These are phyloP conservation scores for Pyrenula massariospora DNA, from an alignment of 495 filamentous ascomycete genomes.

Conservation along the genomic window DNA sequence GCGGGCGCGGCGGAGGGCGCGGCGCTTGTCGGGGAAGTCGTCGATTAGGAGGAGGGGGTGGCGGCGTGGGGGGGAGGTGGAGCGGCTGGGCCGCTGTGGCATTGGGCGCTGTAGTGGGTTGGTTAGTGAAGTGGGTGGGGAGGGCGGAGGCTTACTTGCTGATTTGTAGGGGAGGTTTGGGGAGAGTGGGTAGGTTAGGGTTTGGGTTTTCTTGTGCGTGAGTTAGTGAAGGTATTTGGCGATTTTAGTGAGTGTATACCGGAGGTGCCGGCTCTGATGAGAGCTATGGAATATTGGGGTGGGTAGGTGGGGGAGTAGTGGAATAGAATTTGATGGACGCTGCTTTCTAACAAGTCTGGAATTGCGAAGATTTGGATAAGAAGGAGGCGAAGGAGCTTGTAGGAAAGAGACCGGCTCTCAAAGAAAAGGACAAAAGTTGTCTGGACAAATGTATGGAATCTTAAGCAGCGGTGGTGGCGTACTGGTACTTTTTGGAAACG, in stretches of 20 bases:
- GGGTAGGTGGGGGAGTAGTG: not conserved
- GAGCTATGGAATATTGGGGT: not conserved
- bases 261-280: not conserved
- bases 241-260: not conserved
- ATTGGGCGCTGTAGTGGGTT: too few relatives aligned
- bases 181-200: not conserved
- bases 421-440: too few relatives aligned
- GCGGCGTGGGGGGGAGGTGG: not conserved
- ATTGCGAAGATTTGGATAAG: not conserved
- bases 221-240: not conserved
- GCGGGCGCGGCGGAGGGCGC: too few relatives aligned
- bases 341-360: not conserved
- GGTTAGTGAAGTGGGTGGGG: too few relatives aligned
- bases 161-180: not conserved
- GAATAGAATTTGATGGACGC: not conserved
- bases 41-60: not conserved
- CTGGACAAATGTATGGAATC: too few relatives aligned
- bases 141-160: not conserved
- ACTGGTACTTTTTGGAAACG: too few relatives aligned
- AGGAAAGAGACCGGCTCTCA: not conserved
- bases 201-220: not conserved
- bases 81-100: not conserved
- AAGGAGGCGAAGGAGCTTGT: not conserved
- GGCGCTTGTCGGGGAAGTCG: not conserved
- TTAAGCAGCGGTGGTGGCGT: too few relatives aligned